These are phyloP conservation scores for Iris macrosiphon DNA, from an alignment of 106 monocot genomes.

Conservation along the genomic window DNA sequence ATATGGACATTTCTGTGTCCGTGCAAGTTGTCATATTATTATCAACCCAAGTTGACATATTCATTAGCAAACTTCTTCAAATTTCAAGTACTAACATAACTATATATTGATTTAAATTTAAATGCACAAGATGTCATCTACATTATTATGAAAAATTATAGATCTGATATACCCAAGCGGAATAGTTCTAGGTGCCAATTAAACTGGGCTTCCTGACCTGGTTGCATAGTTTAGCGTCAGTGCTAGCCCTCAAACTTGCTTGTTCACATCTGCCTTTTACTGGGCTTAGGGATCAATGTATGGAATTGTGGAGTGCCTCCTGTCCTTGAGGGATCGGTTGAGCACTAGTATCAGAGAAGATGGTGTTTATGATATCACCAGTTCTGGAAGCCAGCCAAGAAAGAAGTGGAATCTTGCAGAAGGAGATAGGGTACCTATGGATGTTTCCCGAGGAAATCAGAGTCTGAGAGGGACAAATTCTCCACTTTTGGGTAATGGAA, in stretches of 20 bases:
- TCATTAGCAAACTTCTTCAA: no score
- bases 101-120: no score
- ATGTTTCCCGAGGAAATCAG: constrained; percentile 8
- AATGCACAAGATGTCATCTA: no score
- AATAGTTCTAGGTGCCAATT: no score
- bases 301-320: constrained; percentile 55
- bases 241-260: background rate
- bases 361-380: constrained; percentile 7
- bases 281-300: constrained; percentile 56
- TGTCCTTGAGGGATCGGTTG: constrained; percentile 42
- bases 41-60: no score
- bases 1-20: no score
- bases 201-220: no score
- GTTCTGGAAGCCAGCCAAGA: constrained; percentile 12
- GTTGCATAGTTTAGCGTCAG: no score
- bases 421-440: constrained; percentile 10
- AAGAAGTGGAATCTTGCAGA: constrained; percentile 35
- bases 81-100: no score
- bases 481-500: constrained; percentile 17
- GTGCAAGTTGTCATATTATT: no score
- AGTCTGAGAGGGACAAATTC: constrained; percentile 9
- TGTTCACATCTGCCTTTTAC: background rate
- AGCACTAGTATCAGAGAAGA: constrained; percentile 10
- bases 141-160: no score
- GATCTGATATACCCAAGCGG: no score